Evolutionary conservation across 495 filamentous ascomycete genomes (phyloP), one percentile per base, ranked within the genome.

Genomic region (Talaromyces ruber): DNA sequence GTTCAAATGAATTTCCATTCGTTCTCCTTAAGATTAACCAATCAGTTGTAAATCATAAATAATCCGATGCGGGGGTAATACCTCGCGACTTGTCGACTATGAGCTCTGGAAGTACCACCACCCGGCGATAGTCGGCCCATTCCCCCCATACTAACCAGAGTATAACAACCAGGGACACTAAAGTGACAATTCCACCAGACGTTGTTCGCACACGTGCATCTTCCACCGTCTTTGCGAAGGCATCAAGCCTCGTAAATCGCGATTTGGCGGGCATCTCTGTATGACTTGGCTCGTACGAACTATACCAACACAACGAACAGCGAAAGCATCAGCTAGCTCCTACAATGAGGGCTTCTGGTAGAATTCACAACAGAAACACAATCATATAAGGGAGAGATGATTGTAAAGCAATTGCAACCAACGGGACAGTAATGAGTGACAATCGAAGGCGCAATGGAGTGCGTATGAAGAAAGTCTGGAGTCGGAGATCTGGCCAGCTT

Each of bases 1-100:
- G 80, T 98, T 98, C 77, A 98, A 82, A 72, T 96, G 92, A 64
- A 98, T 98, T 67, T 98, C 94, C 91, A 98, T 97, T 72, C 92
- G 88, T 79, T 98, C 91, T 67, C 91, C 90, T 93, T 67, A 66
- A 61, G n/a, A 56, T 9, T 43, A 51, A 56, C 28, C 25, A 58
- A 64, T 57, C 51, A 34, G 62, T 61, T 21, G 34, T 18, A 53
- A 22, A 45, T 22, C 7, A 26, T 28, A 43, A 58, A 14, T 60
- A 9, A 3, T 8, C 24, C 5, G 50, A 3, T 53, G 50, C 58
- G 25, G 34, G 25, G 51, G 32, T 7, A 66, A 56, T 79, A 94
- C 92, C 91, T 89, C 94, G 81, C 60, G 92, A 91, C 75, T 97
- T 98, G 71, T 98, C 94, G 2, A 98, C 94, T 34, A 98, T 86